Evolutionary conservation across 129 eudicot genomes (phyloP).

Genomic region (Centella asiatica): DNA sequence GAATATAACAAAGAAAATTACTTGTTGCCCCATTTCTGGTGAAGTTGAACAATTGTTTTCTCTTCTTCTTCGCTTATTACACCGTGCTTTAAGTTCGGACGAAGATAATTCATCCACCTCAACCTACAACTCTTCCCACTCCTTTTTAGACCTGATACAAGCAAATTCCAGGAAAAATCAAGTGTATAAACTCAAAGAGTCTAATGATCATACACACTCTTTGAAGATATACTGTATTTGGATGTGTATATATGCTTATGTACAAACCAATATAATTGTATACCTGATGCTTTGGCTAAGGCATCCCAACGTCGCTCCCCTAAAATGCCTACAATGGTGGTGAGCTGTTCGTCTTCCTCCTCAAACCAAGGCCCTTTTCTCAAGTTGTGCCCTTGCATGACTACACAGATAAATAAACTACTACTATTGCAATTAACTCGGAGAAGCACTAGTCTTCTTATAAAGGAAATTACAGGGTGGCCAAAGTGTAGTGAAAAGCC

Average conservation of each 20-base stretch:
- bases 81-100: constrained; percentile 66
- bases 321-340: constrained; percentile 35
- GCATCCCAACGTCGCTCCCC: constrained; percentile 84
- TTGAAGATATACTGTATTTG: too few species aligned
- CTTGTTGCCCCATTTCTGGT: constrained; percentile 72
- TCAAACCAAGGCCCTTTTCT: constrained; percentile 83
- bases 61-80: constrained; percentile 56
- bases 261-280: too few species aligned
- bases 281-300: constrained; percentile 75
- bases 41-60: constrained; percentile 45
- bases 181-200: too few species aligned
- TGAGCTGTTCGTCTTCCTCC: constrained; percentile 56
- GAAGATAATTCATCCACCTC: constrained; percentile 75
- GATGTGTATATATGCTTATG: too few species aligned
- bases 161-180: constrained; percentile 6
- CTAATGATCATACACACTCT: too few species aligned
- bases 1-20: constrained; percentile 14
- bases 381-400: constrained; percentile 29
- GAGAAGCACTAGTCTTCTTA: constrained; percentile 11
- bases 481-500: not conserved
- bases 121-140: constrained; percentile 79
- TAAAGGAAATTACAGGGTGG: constrained; percentile 20
- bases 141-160: constrained; percentile 50
- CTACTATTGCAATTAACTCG: not conserved
- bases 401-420: constrained; percentile 8